Base-by-base conservation (phyloP, 768 basidiomycete genomes). In the Jaapia argillacea region DNA sequence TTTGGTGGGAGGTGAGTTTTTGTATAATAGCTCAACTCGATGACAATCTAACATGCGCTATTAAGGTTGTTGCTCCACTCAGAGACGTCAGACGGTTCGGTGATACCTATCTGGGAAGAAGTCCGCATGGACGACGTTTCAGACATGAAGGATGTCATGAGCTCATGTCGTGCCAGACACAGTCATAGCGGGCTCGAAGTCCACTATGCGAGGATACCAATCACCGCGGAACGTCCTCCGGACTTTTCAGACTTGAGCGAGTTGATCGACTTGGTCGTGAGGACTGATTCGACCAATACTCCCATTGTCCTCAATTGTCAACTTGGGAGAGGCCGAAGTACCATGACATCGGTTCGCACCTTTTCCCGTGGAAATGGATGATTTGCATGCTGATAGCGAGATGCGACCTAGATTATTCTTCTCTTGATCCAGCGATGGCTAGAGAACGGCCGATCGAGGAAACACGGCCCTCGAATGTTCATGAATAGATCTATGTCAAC, bases 281-380 rank as follows among this genome's bases (percentile, higher is more conserved):
- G 81, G 6, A 77, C 79, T 4, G 69, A 78, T 42, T 74, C 81
- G 5, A 69, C 74, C 18, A 72, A 75, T 28, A 83, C 85, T 0
- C 85, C 85, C 1, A 85, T 98, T 45, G 81, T 99, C 14, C 75
- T 99, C 26, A 99, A 98, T 55, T 96, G 93, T 54, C 96, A 99
- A 56, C 75, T 99, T 12, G 94, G 91, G 3, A 72, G 90, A 24
- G 93, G 94, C 6, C 72, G 96, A 53, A 93, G 90, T 47, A 94
- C 93, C 0, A 63, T 91, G 40, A 81, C 90, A n/a, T 86, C 92
- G 14, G 87, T 86, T 44, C 49, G 80, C 57, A 6, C 23, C 27
- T 4, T 3, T 7, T 18, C 4, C 21, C 5, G 6, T 22, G 36
- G 25, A 36, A 22, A 13, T 24, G 18, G 24, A 45, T 18, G 14